Percentiles rank a stretch among this genome's conserved stretches.
phyloP scores from a whole-genome alignment of 495 filamentous ascomycete species.

The Tetracladium marchalianum region DNA sequence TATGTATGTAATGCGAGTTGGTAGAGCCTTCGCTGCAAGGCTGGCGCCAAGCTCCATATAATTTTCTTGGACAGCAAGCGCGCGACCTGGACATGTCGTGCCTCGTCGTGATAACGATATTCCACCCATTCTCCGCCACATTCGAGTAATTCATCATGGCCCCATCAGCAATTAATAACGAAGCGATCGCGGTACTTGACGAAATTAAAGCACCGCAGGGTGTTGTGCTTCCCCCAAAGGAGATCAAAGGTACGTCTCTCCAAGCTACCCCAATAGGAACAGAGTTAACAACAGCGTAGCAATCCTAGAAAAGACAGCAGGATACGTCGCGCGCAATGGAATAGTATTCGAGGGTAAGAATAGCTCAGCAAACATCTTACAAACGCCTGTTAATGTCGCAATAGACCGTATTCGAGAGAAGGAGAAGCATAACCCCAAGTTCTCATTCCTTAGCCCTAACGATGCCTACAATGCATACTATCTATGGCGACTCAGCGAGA shows the following conservation, averaged over 20 bases:
- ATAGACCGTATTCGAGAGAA: slow-evolving; percentile 75
- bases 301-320: slow-evolving; percentile 92
- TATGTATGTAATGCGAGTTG: no score
- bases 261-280: slow-evolving; percentile 1
- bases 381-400: slow-evolving; percentile 10
- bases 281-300: slow-evolving; percentile 32
- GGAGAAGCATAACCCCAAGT: slow-evolving; percentile 77
- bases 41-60: no score
- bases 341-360: slow-evolving; percentile 64
- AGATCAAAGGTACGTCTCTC: slow-evolving; percentile 52
- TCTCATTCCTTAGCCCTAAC: slow-evolving; percentile 72
- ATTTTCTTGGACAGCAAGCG: no score
- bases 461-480: slow-evolving; percentile 89
- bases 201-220: slow-evolving; percentile 67
- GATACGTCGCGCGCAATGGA: slow-evolving; percentile 81
- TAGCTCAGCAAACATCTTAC: background rate
- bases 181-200: slow-evolving; percentile 37
- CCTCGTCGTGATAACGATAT: no score
- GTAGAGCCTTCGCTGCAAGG: no score
- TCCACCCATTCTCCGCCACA: background rate
- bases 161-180: slow-evolving; percentile 49
- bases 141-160: slow-evolving; percentile 12
- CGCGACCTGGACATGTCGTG: no score
- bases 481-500: slow-evolving; percentile 78
- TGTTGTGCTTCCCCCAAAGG: slow-evolving; percentile 74